Evolutionary conservation across 2,329 filamentous ascomycete genomes (phyloP).

Genomic region (Neurospora crassa): DNA sequence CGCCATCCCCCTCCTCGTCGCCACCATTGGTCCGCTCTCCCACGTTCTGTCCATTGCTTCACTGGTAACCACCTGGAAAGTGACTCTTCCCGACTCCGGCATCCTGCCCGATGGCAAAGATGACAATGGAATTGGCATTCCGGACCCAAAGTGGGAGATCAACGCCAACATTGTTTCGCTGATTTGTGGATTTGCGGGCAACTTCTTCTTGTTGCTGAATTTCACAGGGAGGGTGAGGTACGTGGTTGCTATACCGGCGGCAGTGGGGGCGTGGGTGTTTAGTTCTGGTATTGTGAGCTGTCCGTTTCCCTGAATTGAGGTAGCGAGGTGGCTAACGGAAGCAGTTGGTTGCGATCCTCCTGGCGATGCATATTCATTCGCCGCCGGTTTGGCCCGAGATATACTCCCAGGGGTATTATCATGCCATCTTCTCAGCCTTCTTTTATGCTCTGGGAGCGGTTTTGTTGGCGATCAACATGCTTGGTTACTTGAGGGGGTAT

Average conservation of each 20-base stretch:
- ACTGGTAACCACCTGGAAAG: constrained; percentile 54
- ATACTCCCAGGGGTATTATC: constrained; percentile 63
- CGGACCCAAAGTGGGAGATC: constrained; percentile 53
- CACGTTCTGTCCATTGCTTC: constrained; percentile 61
- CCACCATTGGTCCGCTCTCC: constrained; percentile 60
- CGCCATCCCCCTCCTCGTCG: constrained; percentile 50
- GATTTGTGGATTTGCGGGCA: constrained; percentile 54
- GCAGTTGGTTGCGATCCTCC: constrained; percentile 47
- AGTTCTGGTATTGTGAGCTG: constrained; percentile 46
- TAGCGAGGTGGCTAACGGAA: constrained; percentile 2
- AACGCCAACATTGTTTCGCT: constrained; percentile 56
- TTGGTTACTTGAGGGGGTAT: constrained; percentile 58
- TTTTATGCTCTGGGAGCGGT: constrained; percentile 54
- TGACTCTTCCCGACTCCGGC: constrained; percentile 35
- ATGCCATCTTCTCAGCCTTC: constrained; percentile 53
- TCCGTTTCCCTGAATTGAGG: neutral
- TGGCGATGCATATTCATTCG: constrained; percentile 45
- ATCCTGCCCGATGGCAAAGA: constrained; percentile 33
- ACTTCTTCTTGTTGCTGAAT: constrained; percentile 58
- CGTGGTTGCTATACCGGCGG: constrained; percentile 55
- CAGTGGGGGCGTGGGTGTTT: constrained; percentile 57
- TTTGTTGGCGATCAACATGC: constrained; percentile 59
- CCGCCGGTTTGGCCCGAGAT: constrained; percentile 34
- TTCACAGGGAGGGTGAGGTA: constrained; percentile 59
- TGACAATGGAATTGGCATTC: constrained; percentile 40